Base-by-base conservation (phyloP, 208 protist species). In the Trypanosoma congolense region DNA sequence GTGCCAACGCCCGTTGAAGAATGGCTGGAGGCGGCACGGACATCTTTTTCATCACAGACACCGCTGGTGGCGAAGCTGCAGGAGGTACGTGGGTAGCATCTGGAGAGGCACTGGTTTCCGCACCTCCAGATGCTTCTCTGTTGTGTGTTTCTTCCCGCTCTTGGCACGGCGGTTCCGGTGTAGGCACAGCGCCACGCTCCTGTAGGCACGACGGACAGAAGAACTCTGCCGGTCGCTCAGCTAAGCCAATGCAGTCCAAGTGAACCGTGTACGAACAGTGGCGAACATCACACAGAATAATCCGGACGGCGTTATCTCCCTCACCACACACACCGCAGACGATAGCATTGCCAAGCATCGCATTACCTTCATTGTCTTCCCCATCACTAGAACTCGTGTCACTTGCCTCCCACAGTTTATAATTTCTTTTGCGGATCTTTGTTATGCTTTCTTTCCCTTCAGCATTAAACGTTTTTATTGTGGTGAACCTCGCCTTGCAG, bases 401-500 rank as follows among this genome's bases (percentile, higher is more conserved):
- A 16, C 54, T 50, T 29, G 70, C 60, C 21, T 68, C 58, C 62
- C 62, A 77, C 4, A 55, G 54, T 46, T 45, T 61, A 60, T 87
- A 92, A 55, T 94, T 94, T 31, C 74, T 61, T n/a, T 61, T 55
- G 3, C 87, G 83, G 24, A 94, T 83, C 61, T 90, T 91, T n/a
- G 50, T 91, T 40, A 76, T 69, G 47, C 79, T 61, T 59, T 84
- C 77, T 5, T 74, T 55, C 2, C 59, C 65, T 29, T n/a, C 19
- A 3, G 22, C 16, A 40, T 57, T 38, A 14, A 56, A 8, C 0
- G 73, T 72, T 50, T 77, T 74, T 30, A 94, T 87, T 49, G 83
- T 80, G 0, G 83, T 92, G 55, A 94, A 94, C 8, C 82, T 81
- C 2, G 71, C 73, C 62, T 94, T 94, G 72, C 87, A 94, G 21